Conservation (phyloP, 2,329 filamentous ascomycete species). For the Xylaria sp. region DNA sequence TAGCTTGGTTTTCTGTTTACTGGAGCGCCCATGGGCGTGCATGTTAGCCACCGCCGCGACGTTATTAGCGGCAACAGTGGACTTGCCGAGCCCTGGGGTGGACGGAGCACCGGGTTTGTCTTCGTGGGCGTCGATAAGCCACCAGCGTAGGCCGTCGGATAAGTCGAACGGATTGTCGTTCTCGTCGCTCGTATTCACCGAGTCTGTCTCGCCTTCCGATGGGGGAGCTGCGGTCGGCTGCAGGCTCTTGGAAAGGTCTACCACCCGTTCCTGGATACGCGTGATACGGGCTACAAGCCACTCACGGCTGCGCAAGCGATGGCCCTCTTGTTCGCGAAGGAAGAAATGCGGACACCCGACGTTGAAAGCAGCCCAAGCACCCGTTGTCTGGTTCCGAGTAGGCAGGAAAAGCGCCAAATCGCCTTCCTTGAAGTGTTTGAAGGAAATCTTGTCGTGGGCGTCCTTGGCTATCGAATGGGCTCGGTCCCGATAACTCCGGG, state of each 20-base stretch:
- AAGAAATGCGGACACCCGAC: conserved; percentile 97
- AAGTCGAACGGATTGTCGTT: conserved; percentile 98
- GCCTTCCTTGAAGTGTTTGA: conserved; percentile 93
- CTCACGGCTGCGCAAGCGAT: conserved; percentile 81
- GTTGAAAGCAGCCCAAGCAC: conserved; percentile 98
- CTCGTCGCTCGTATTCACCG: conserved; percentile 62
- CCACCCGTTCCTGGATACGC: conserved; percentile 88
- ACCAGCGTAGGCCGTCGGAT: conserved; percentile 94
- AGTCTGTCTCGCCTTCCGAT: conserved; percentile 50
- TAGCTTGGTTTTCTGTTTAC: conserved; percentile 45
- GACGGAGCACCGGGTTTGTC: conserved; percentile 89
- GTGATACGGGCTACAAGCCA: conserved; percentile 96
- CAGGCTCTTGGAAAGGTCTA: conserved; percentile 84
- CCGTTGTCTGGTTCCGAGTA: conserved; percentile 89
- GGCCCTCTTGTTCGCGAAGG: conserved; percentile 86
- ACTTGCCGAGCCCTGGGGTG: conserved; percentile 90
- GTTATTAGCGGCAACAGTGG: conserved; percentile 84
- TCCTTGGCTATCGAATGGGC: conserved; percentile 80
- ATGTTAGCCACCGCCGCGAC: conserved; percentile 83
- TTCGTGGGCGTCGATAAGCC: conserved; percentile 89
- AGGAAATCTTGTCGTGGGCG: conserved; percentile 93
- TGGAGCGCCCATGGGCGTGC: conserved; percentile 50
- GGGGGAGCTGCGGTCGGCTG: conserved; percentile 46
- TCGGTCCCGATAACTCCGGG: conserved; percentile 83
- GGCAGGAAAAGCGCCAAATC: conserved; percentile 93